Evolutionary conservation across 805 yeast species (phyloP).

Genomic region (Candida yuanshanica): DNA sequence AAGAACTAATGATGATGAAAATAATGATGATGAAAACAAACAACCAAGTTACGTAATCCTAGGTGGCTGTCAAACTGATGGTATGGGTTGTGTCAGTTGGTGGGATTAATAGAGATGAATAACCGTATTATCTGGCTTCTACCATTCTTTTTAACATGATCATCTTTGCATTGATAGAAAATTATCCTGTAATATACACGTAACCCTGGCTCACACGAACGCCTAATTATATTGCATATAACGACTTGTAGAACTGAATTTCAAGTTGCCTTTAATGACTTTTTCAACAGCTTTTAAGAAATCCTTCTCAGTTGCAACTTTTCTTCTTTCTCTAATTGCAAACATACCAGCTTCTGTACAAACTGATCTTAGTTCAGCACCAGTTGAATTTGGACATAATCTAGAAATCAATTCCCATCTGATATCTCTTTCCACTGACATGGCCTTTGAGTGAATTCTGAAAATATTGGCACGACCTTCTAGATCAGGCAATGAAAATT

Average conservation of each 20-base stretch:
- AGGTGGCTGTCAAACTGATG: slow-evolving; percentile 92
- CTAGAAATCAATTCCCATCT: slow-evolving; percentile 98
- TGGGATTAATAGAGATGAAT: slow-evolving; percentile 55
- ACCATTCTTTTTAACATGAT: background rate
- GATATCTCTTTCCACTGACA: slow-evolving; percentile 96
- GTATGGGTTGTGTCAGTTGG: slow-evolving; percentile 96
- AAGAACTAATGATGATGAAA: slow-evolving; percentile 18
- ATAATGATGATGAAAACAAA: slow-evolving; percentile 31
- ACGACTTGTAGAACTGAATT: slow-evolving; percentile 93
- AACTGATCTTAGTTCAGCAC: slow-evolving; percentile 97
- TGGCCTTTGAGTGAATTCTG: slow-evolving; percentile 93
- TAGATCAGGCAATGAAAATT: slow-evolving; percentile 90
- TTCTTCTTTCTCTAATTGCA: slow-evolving; percentile 96
- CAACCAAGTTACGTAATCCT: slow-evolving; percentile 79
- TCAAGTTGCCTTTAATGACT: slow-evolving; percentile 97
- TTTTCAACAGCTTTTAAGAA: slow-evolving; percentile 96
- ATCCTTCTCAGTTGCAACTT: slow-evolving; percentile 97
- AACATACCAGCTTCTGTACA: slow-evolving; percentile 99
- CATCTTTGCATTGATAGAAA: slow-evolving; percentile 1
- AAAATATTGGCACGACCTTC: slow-evolving; percentile 98
- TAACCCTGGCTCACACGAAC: background rate
- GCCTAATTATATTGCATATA: slow-evolving; percentile 93
- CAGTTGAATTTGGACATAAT: slow-evolving; percentile 96
- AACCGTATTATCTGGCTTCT: background rate
- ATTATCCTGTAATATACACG: slow-evolving; percentile 1